Conservation (phyloP, 495 filamentous ascomycete genomes). For the Ascobolus immersus region DNA sequence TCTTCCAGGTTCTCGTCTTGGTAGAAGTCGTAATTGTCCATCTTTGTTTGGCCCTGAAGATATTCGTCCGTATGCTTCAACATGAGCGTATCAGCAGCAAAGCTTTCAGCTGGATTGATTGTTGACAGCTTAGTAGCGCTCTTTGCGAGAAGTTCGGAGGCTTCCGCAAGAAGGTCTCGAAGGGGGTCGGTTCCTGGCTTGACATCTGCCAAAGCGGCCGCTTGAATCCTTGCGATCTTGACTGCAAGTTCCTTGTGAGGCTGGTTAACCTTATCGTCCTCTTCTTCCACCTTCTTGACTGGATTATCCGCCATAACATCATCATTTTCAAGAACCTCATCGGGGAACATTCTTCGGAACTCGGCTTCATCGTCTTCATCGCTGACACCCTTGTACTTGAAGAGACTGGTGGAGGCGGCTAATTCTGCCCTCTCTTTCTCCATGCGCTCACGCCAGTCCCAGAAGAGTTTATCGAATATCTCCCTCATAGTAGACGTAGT, state of each 20-base stretch:
- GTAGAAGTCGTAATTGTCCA: conserved; percentile 61
- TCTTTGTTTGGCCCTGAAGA: conserved; percentile 20
- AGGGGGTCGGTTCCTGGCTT: too few relatives aligned
- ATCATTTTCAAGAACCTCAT: conserved; percentile 18
- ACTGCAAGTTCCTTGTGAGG: conserved; percentile 25
- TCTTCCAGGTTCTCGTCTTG: conserved; percentile 49
- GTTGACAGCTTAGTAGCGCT: too few relatives aligned
- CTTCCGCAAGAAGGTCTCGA: too few relatives aligned
- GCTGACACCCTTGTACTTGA: conserved; percentile 55
- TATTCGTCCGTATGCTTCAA: conserved; percentile 32
- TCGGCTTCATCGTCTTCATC: conserved; percentile 56
- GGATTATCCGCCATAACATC: not conserved
- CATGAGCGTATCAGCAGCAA: conserved; percentile 37
- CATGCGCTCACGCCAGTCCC: conserved; percentile 50
- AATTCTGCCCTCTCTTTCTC: conserved; percentile 45
- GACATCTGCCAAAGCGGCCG: too few relatives aligned
- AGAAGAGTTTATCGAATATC: conserved; percentile 44
- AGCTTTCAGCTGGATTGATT: too few relatives aligned
- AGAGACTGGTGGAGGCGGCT: conserved; percentile 45
- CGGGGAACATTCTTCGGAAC: conserved; percentile 56
- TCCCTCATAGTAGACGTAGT: conserved; percentile 10
- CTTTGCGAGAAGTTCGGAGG: too few relatives aligned
- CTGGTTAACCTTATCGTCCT: conserved; percentile 10
- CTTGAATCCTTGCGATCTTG: conserved; percentile 28
- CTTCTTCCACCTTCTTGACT: conserved; percentile 5